Base-by-base conservation (phyloP, 2,329 filamentous ascomycete genomes). In the Achaetomium macrosporum region DNA sequence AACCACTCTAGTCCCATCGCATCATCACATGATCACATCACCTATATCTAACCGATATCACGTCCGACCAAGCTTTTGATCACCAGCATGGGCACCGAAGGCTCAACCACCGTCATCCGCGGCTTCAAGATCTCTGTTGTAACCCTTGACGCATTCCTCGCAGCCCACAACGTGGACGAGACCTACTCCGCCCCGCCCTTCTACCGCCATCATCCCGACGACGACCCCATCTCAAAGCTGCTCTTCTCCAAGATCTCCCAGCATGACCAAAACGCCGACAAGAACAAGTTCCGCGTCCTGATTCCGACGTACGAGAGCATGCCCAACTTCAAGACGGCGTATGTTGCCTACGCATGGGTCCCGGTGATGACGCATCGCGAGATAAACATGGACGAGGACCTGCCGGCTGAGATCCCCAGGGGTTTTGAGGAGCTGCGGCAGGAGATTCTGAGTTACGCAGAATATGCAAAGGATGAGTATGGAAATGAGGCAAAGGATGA, bases 31-130 rank as follows among this genome's bases (percentile, higher is more conserved):
- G 4, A 25, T 25, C 25, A 25, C 25, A 4, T 25, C 4, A 4
- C 25, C 25, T 25, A 25, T 25, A 25, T 25, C 25, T 7, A 25
- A 25, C 4, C 7, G 7, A 25, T 7, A 25, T 25, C 25, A 25
- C 25, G 7, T 25, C 25, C 25, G 4, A 4, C 25, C 25, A 25
- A 7, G 25, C 4, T 4, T n/a, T 25, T 25, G 25, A 7, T 25
- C 4, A 25, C 25, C 25, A 25, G 25, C 25, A 25, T 25, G 25
- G 25, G 25, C 25, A 25, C 25, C 7, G 25, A 25, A 37, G 37
- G 47, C 39, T 49, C 47, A 42, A 49, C 47, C 29, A 49, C 47
- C 2, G 29, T 49, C 37, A 42, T 42, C 39, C 47, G 47, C 47
- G 47, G 47, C 9, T 49, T 49, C 47, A 42, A 49, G 42, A n/a